Evolutionary conservation across 2,329 filamentous ascomycete species (phyloP).

Genomic region (Aphanocladium album): DNA sequence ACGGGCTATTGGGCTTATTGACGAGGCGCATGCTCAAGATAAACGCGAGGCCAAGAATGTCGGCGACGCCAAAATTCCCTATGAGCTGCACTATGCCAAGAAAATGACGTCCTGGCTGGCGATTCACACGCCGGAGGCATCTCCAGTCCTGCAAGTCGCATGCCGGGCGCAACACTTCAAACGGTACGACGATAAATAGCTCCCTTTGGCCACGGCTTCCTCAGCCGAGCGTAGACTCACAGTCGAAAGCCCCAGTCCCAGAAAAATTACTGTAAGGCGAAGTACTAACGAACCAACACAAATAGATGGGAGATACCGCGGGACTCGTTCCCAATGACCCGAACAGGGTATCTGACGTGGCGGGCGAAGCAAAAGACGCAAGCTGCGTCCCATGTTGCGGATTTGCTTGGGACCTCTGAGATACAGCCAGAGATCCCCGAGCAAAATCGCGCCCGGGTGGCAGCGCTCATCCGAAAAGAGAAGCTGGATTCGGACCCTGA

Average conservation of each 20-base stretch:
- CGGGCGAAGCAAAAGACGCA: slow-evolving; percentile 68
- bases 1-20: slow-evolving; percentile 61
- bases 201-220: no score
- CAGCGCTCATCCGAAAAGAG: slow-evolving; percentile 73
- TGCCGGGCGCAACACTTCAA: slow-evolving; percentile 81
- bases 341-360: slow-evolving; percentile 76
- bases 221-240: no score
- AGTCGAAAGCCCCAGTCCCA: no score
- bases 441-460: slow-evolving; percentile 58
- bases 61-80: slow-evolving; percentile 49
- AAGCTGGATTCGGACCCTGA: slow-evolving; percentile 55
- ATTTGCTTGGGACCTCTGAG: slow-evolving; percentile 40
- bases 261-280: neutral
- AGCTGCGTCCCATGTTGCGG: slow-evolving; percentile 47
- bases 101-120: slow-evolving; percentile 73
- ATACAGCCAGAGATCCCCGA: slow-evolving; percentile 34
- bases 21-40: slow-evolving; percentile 51
- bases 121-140: slow-evolving; percentile 54
- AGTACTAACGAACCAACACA: neutral
- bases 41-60: slow-evolving; percentile 25
- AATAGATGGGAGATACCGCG: slow-evolving; percentile 73
- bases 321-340: slow-evolving; percentile 66
- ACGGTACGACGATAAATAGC: slow-evolving; percentile 36
- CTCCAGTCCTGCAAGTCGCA: slow-evolving; percentile 65
- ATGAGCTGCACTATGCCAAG: slow-evolving; percentile 76